These are phyloP conservation scores for Fusarium brevicatenulatum DNA, from an alignment of 2,329 filamentous ascomycete genomes.

Conservation along the genomic window DNA sequence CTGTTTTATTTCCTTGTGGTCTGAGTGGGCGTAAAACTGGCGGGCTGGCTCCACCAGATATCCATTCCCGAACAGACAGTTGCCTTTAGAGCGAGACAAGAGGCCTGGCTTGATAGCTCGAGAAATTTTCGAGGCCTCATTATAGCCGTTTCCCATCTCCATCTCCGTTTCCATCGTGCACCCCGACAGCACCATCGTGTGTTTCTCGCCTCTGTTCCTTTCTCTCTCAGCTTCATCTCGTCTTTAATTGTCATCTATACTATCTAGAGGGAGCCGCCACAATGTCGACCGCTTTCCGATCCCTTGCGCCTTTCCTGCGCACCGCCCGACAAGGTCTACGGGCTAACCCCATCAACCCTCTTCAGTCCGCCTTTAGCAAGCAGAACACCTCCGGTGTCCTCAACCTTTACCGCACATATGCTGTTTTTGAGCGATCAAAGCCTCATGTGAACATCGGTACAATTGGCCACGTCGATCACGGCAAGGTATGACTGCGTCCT, in stretches of 20 bases:
- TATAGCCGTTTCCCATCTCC: constrained; percentile 29
- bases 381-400: constrained; percentile 72
- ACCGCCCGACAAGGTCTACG: constrained; percentile 80
- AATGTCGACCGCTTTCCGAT: constrained; percentile 85
- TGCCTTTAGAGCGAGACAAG: constrained; percentile 24
- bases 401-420: constrained; percentile 73
- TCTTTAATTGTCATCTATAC: constrained; percentile 42
- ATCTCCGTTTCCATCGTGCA: neutral
- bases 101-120: constrained; percentile 41
- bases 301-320: constrained; percentile 81
- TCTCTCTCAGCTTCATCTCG: constrained; percentile 32
- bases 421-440: constrained; percentile 87
- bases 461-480: constrained; percentile 99
- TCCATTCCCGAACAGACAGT: constrained; percentile 14
- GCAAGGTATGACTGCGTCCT: constrained; percentile 75
- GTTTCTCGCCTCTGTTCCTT: constrained; percentile 25
- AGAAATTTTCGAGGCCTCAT: constrained; percentile 52
- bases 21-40: constrained; percentile 37
- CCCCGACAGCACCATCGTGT: constrained; percentile 36
- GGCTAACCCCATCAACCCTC: constrained; percentile 76
- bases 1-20: constrained; percentile 9
- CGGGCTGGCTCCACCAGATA: constrained; percentile 33
- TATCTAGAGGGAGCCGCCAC: constrained; percentile 51
- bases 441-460: constrained; percentile 99
- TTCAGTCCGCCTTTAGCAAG: constrained; percentile 74